Percentiles rank a stretch among this genome's conserved stretches.
Conservation (phyloP, 2,329 filamentous ascomycete genomes). For the Exserohilum turcica region DNA sequence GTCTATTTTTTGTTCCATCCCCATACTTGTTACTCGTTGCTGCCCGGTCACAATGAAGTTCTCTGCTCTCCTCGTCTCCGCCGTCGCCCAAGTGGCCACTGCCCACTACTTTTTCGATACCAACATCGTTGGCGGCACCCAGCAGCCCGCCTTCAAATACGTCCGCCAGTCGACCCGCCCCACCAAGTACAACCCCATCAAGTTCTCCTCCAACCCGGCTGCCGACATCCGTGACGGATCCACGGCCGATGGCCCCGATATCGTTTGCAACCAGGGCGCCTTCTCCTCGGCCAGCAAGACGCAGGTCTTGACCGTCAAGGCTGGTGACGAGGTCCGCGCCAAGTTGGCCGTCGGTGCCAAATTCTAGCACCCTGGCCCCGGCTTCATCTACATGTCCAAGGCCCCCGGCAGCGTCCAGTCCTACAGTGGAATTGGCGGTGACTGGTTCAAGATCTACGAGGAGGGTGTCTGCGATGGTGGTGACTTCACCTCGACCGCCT, state of each 20-base stretch:
- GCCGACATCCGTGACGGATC: conserved; percentile 29
- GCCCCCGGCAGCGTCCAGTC: conserved; percentile 24
- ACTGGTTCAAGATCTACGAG: conserved; percentile 42
- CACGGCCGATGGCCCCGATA: conserved; percentile 27
- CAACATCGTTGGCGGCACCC: conserved; percentile 19
- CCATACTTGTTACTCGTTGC: conserved; percentile 6
- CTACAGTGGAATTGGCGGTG: conserved; percentile 29
- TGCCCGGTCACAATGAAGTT: conserved; percentile 15
- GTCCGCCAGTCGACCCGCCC: conserved; percentile 25
- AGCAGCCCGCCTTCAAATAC: conserved; percentile 26
- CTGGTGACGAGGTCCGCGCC: conserved; percentile 27
- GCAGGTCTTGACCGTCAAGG: conserved; percentile 27
- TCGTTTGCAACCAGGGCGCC: conserved; percentile 31
- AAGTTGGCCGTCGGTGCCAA: conserved; percentile 28
- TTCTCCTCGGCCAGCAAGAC: conserved; percentile 22
- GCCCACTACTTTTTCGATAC: conserved; percentile 36
- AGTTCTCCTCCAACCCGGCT: conserved; percentile 20
- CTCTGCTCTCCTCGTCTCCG: conserved; percentile 6
- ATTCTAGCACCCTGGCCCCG: conserved; percentile 33
- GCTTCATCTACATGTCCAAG: conserved; percentile 37
- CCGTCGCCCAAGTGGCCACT: conserved; percentile 20
- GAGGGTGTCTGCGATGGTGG: conserved; percentile 26
- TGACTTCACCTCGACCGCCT: conserved; percentile 25
- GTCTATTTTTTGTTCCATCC: background rate
- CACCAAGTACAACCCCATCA: conserved; percentile 35